phyloP scores from a whole-genome alignment of 768 basidiomycete species.

The Naematelia aurantialba region DNA sequence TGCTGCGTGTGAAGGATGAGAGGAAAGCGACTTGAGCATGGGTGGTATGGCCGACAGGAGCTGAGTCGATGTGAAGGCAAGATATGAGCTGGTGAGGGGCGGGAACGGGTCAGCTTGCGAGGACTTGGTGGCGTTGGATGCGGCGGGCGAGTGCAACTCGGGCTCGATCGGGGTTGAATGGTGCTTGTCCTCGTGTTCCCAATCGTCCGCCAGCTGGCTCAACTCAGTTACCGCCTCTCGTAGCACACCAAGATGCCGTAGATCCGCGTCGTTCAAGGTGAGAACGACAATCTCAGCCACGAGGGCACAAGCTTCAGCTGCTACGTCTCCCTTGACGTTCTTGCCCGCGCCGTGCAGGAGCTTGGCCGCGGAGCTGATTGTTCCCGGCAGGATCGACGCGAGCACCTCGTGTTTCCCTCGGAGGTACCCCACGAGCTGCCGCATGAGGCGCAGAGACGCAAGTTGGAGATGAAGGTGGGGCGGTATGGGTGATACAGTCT shows the following conservation, averaged over 20 bases:
- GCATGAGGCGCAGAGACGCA: conserved; percentile 61
- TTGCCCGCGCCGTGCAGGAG: conserved; percentile 58
- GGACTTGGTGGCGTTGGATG: conserved; percentile 14
- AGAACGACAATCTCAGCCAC: conserved; percentile 30
- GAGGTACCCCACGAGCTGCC: conserved; percentile 58
- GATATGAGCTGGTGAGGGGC: conserved; percentile 68
- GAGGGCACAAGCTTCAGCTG: conserved; percentile 14
- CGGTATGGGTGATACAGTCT: conserved; percentile 56
- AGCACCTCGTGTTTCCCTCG: conserved; percentile 55
- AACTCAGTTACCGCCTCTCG: conserved; percentile 29
- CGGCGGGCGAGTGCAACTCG: conserved; percentile 22
- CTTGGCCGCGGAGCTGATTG: conserved; percentile 72
- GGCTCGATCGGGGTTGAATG: conserved; percentile 4
- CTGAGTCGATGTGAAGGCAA: conserved; percentile 75
- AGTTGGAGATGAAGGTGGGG: conserved; percentile 62
- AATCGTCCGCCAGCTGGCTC: conserved; percentile 43
- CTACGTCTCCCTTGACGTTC: conserved; percentile 34
- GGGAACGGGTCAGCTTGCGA: conserved; percentile 52
- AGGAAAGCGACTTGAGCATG: conserved; percentile 59
- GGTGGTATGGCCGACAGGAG: conserved; percentile 76
- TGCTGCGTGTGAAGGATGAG: conserved; percentile 34
- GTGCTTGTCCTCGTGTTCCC: conserved; percentile 10
- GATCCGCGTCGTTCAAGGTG: conserved; percentile 40
- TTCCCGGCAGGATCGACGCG: conserved; percentile 68
- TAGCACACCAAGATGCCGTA: conserved; percentile 27